These are phyloP conservation scores for Artemisia tridentata DNA, from an alignment of 129 eudicot species.

Conservation along the genomic window DNA sequence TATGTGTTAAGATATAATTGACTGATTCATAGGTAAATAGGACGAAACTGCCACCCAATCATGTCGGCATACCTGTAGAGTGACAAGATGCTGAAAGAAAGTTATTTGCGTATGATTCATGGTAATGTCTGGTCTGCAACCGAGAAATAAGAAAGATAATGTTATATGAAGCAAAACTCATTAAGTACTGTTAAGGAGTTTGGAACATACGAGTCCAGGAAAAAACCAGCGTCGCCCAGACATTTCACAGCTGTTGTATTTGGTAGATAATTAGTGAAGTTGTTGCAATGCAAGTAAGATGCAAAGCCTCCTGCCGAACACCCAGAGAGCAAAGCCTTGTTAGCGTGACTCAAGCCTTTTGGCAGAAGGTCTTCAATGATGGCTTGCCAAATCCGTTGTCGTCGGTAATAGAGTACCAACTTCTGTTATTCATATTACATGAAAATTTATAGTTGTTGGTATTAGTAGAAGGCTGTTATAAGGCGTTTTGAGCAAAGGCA, in stretches of 20 bases:
- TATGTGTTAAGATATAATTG: too few relatives aligned
- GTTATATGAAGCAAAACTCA: not conserved
- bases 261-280: conserved; percentile 68
- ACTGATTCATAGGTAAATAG: too few relatives aligned
- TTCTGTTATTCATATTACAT: conserved; percentile 58
- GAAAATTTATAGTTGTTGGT: conserved; percentile 6
- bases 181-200: not conserved
- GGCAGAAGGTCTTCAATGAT: conserved; percentile 85
- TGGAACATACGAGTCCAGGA: conserved; percentile 67
- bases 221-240: conserved; percentile 94
- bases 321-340: conserved; percentile 94
- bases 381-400: conserved; percentile 91
- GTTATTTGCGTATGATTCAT: conserved; percentile 57
- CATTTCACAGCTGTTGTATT: conserved; percentile 73
- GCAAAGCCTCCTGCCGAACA: conserved; percentile 99
- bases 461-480: conserved; percentile 46
- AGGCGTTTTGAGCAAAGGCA: conserved; percentile 79
- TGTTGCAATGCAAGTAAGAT: conserved; percentile 77
- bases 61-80: conserved; percentile 54
- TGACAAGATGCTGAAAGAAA: conserved; percentile 50
- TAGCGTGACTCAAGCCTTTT: conserved; percentile 66
- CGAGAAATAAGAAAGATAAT: not conserved
- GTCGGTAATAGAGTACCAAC: conserved; percentile 82
- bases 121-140: conserved; percentile 75
- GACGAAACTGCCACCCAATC: too few relatives aligned